A percentile compares a stretch with the other conserved stretches of the same genome.
Conservation (phyloP, 2,329 filamentous ascomycete species). For the Diaporthe nobilis region DNA sequence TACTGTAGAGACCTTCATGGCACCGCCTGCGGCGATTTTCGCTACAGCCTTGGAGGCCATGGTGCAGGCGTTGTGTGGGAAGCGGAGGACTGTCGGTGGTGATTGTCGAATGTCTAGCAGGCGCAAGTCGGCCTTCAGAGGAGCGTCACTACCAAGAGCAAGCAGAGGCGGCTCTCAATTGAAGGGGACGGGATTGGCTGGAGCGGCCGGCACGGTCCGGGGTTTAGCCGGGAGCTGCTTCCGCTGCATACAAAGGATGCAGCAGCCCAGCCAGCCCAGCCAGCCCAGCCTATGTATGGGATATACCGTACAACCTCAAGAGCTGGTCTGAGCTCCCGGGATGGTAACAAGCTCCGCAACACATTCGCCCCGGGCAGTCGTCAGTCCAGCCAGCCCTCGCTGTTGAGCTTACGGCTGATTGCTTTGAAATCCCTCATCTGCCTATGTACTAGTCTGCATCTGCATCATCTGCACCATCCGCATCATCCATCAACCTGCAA, state of each 20-base stretch:
- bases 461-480: neutral
- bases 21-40: constrained; percentile 68
- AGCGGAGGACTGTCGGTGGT: constrained; percentile 34
- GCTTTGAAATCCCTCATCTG: constrained; percentile 1
- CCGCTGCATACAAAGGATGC: neutral
- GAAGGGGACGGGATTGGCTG: constrained; percentile 37
- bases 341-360: constrained; percentile 25
- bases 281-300: neutral
- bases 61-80: constrained; percentile 51
- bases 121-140: constrained; percentile 31
- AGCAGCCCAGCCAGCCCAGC: neutral
- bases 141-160: constrained; percentile 29
- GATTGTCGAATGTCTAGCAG: constrained; percentile 39
- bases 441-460: neutral
- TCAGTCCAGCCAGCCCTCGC: neutral
- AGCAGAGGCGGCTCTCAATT: constrained; percentile 28
- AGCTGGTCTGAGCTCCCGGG: constrained; percentile 28
- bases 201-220: constrained; percentile 18
- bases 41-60: constrained; percentile 75
- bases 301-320: constrained; percentile 12
- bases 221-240: constrained; percentile 25
- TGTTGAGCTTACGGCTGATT: neutral
- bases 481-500: neutral
- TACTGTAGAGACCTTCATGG: constrained; percentile 73
- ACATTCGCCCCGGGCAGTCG: neutral